A percentile compares a stretch with the other conserved stretches of the same genome.
phyloP scores from a whole-genome alignment of 2,329 filamentous ascomycete genomes.

The Lasiodiplodia gonubiensis region DNA sequence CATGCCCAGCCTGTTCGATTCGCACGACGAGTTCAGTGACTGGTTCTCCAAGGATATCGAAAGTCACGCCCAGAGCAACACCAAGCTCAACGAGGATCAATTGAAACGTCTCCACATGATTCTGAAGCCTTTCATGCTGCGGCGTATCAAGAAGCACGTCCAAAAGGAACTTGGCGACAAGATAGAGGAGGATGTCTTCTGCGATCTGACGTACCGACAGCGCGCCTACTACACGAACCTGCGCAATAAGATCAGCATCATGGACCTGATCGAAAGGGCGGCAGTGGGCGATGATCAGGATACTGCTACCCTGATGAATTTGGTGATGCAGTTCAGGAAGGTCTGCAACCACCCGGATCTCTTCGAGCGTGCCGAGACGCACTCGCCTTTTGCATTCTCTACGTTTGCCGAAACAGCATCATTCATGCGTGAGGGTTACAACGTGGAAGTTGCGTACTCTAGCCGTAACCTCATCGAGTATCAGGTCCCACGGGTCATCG shows the following conservation, averaged over 20 bases:
- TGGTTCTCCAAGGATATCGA: conserved; percentile 98
- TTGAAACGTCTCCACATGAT: conserved; percentile 98
- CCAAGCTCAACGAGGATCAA: conserved; percentile 98
- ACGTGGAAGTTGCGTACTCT: conserved; percentile 83
- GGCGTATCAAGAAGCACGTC: conserved; percentile 99
- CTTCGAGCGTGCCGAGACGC: conserved; percentile 92
- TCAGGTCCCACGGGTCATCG: conserved; percentile 79
- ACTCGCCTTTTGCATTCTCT: conserved; percentile 81
- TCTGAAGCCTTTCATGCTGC: conserved; percentile 98
- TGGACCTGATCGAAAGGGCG: conserved; percentile 97
- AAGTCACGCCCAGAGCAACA: conserved; percentile 97
- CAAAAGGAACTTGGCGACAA: conserved; percentile 99
- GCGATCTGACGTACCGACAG: conserved; percentile 94
- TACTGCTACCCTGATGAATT: conserved; percentile 95
- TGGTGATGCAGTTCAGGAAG: conserved; percentile 99
- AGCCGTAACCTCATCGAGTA: conserved; percentile 87
- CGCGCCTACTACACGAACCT: conserved; percentile 91
- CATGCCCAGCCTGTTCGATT: conserved; percentile 98
- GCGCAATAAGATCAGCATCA: conserved; percentile 96
- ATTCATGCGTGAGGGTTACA: conserved; percentile 85
- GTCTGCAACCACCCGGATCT: conserved; percentile 98
- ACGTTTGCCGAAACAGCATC: conserved; percentile 94
- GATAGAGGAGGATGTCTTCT: conserved; percentile 95
- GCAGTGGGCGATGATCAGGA: conserved; percentile 93
- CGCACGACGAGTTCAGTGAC: conserved; percentile 89